Evolutionary conservation across 2,329 filamentous ascomycete species (phyloP), one percentile per base, ranked within the genome.

Genomic region (Monosporascus sp.): DNA sequence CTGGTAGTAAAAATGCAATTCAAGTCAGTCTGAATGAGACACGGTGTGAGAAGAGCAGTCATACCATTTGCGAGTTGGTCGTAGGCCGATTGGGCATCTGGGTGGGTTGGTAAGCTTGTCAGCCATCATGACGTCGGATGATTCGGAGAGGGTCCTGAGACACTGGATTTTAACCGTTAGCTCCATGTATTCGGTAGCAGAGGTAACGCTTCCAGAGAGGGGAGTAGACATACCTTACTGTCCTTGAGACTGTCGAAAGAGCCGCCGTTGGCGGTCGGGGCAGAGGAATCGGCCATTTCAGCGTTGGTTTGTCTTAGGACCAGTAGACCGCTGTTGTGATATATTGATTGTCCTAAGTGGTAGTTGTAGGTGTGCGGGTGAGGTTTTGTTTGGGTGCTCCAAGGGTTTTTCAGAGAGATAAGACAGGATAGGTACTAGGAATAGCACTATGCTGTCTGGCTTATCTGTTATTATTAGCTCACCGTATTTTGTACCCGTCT

Each of bases 51-150:
- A 36, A 52, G 35, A 17, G 46, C 53, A 44, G 47, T 62, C 68
- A 56, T 70, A 79, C 78, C 78, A 62, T 73, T 76, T 55, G 77
- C 63, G 50, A 81, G 67, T 51, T 74, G 70, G 56, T 75, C 67
- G 64, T 75, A 78, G 53, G 77, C 76, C 69, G 75, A 72, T 54
- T 75, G 67, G 53, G 76, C 76, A 68, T 79, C 78, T 80, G 58
- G 43, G 14, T 20, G 48, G 25, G 18, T 49, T 55, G 55, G 27
- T 50, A 39, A 35, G 45, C 53, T 51, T 68, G 75, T 64, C 74
- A 72, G 66, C 54, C 57, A 50, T 54, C 52, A 62, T 57, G 57
- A 62, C 54, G 53, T 56, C 54, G 46, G 55, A 43, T 48, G 50
- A 48, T 48, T 49, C 52, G 57, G 53, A 53, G 48, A 53, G 48